Evolutionary conservation across 2,329 filamentous ascomycete species (phyloP).

Genomic region (Clonostachys sp.): DNA sequence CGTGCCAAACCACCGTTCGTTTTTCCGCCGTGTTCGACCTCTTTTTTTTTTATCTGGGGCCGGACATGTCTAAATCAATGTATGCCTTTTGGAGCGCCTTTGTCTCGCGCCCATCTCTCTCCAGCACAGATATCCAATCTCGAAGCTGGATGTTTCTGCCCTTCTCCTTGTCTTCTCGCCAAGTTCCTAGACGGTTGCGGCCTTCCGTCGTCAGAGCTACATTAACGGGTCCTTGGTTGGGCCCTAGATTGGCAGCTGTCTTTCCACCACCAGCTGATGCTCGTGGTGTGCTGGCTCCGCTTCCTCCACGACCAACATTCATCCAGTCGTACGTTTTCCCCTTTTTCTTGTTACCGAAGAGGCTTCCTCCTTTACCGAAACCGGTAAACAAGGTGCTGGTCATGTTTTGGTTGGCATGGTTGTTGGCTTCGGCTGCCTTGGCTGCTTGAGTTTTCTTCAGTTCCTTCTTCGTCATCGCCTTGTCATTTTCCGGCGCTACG

Average conservation of each 20-base stretch:
- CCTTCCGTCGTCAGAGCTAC: constrained; percentile 50
- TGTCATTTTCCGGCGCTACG: constrained; percentile 59
- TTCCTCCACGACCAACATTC: constrained; percentile 46
- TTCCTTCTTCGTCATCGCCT: constrained; percentile 83
- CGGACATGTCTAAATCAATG: constrained; percentile 43
- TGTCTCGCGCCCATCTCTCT: constrained; percentile 68
- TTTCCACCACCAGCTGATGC: constrained; percentile 23
- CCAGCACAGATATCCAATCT: constrained; percentile 76
- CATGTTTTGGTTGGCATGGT: constrained; percentile 76
- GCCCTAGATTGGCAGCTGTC: constrained; percentile 13
- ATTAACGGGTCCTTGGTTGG: constrained; percentile 10
- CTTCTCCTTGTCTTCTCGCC: constrained; percentile 73
- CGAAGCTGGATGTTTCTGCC: constrained; percentile 78
- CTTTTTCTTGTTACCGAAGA: constrained; percentile 56
- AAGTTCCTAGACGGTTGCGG: constrained; percentile 63
- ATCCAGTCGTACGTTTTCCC: constrained; percentile 74
- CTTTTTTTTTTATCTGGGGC: constrained; percentile 24
- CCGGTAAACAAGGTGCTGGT: constrained; percentile 71
- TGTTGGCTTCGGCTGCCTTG: constrained; percentile 71
- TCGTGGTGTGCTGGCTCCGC: constrained; percentile 48
- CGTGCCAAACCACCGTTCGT: background rate
- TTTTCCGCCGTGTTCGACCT: background rate
- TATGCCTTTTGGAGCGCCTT: constrained; percentile 58
- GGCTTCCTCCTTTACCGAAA: constrained; percentile 56
- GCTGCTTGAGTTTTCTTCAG: constrained; percentile 70